Percentiles rank a stretch among this genome's conserved stretches.
These are phyloP conservation scores for Linum lewisii DNA, from an alignment of 345 rosid genomes.

Conservation along the genomic window DNA sequence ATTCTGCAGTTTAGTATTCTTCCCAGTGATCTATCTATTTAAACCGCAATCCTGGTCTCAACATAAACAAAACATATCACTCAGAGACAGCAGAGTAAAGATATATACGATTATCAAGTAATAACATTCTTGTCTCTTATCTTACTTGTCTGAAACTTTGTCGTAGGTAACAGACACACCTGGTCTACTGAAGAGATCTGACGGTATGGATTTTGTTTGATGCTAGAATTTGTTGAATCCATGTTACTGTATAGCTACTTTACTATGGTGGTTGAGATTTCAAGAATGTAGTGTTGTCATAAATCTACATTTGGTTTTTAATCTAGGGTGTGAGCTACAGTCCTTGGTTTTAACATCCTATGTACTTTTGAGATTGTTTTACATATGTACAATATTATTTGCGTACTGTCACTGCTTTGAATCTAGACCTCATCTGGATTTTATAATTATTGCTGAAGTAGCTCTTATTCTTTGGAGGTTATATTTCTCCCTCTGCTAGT, in stretches of 20 bases:
- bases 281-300: not conserved
- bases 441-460: too few species aligned
- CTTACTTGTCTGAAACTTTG: slow-evolving; percentile 9
- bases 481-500: too few species aligned
- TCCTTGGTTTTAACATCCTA: not conserved
- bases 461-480: too few species aligned
- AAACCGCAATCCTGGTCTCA: too few species aligned
- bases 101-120: not conserved
- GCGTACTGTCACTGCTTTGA: too few species aligned
- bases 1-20: not conserved
- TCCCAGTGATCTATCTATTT: not conserved
- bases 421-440: too few species aligned
- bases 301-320: not conserved
- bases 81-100: not conserved
- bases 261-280: not conserved
- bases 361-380: not conserved
- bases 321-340: not conserved
- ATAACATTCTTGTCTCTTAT: slow-evolving; percentile 9
- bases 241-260: not conserved
- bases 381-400: not conserved
- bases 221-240: not conserved
- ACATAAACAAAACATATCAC: too few species aligned
- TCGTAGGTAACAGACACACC: slow-evolving; percentile 95
- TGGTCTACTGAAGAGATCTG: slow-evolving; percentile 73
- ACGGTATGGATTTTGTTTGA: slow-evolving; percentile 37